Percentiles rank a stretch among this genome's conserved stretches.
Evolutionary conservation across 176 grass and related monocot genomes (phyloP).

Genomic region (Cenchrus purpureus): DNA sequence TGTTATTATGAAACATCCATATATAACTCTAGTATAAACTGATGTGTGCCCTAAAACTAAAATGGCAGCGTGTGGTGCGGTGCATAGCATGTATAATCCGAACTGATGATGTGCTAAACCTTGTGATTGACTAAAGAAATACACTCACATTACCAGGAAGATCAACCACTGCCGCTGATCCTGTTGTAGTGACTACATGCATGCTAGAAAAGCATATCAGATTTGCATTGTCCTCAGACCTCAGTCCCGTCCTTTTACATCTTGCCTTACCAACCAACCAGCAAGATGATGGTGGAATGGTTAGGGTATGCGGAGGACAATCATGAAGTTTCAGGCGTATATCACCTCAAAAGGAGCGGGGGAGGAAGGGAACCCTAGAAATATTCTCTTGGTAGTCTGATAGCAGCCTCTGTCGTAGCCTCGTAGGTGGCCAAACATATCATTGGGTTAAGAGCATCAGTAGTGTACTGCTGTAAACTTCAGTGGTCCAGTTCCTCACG

Average conservation of each 20-base stretch:
- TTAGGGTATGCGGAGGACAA: slow-evolving; percentile 46
- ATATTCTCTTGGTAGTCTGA: slow-evolving; percentile 77
- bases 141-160: neutral
- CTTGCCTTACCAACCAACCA: slow-evolving; percentile 37
- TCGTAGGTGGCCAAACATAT: slow-evolving; percentile 65
- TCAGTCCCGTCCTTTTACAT: neutral
- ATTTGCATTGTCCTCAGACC: slow-evolving; percentile 4
- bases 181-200: neutral
- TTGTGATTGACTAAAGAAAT: neutral
- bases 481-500: slow-evolving; percentile 39
- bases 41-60: neutral
- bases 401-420: slow-evolving; percentile 54
- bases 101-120: neutral
- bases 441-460: slow-evolving; percentile 72
- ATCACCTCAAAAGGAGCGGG: slow-evolving; percentile 52
- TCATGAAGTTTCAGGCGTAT: slow-evolving; percentile 55
- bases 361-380: slow-evolving; percentile 75
- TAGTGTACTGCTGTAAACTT: slow-evolving; percentile 54
- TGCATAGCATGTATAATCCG: neutral
- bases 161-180: neutral
- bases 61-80: neutral
- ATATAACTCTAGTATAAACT: neutral
- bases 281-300: slow-evolving; percentile 49
- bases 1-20: neutral
- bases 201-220: slow-evolving; percentile 1